Percentiles rank a stretch among this genome's conserved stretches.
Evolutionary conservation across 495 filamentous ascomycete genomes (phyloP).

Genomic region (Bacidia rubella): DNA sequence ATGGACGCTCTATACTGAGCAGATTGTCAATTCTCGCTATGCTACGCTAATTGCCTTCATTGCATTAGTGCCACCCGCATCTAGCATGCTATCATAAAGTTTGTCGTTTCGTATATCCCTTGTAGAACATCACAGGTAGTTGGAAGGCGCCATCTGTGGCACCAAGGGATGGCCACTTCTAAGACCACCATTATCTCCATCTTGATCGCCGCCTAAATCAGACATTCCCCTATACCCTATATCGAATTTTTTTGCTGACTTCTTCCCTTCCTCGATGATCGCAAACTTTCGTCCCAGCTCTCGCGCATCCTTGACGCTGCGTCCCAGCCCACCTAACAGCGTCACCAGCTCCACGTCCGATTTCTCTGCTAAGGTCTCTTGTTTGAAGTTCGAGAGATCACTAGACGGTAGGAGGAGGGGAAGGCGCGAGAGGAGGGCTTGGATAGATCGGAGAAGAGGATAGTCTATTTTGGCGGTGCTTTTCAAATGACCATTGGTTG

Average conservation of each 20-base stretch:
- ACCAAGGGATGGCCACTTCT: not conserved
- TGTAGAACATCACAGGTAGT: no score
- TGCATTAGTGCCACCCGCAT: not conserved
- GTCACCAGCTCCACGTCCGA: constrained; percentile 67
- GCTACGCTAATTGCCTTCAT: not conserved
- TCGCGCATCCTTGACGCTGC: constrained; percentile 50
- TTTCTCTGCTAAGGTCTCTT: constrained; percentile 49
- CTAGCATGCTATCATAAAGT: no score
- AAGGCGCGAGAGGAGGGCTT: constrained; percentile 49
- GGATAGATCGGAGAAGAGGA: constrained; percentile 50
- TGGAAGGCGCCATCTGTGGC: no score
- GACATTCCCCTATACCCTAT: not conserved
- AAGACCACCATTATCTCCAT: not conserved
- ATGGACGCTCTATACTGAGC: no score
- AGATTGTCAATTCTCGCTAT: no score
- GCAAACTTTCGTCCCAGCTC: constrained; percentile 61
- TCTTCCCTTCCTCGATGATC: constrained; percentile 41
- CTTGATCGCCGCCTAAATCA: not conserved
- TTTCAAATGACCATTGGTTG: constrained; percentile 26
- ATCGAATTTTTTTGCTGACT: not conserved
- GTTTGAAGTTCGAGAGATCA: constrained; percentile 32
- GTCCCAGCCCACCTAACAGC: constrained; percentile 53
- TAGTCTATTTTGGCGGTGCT: constrained; percentile 23
- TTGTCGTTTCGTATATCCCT: no score
- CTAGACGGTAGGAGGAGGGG: constrained; percentile 44